phyloP scores from a whole-genome alignment of 306 rosid genomes.

The Hippophae tibetana region DNA sequence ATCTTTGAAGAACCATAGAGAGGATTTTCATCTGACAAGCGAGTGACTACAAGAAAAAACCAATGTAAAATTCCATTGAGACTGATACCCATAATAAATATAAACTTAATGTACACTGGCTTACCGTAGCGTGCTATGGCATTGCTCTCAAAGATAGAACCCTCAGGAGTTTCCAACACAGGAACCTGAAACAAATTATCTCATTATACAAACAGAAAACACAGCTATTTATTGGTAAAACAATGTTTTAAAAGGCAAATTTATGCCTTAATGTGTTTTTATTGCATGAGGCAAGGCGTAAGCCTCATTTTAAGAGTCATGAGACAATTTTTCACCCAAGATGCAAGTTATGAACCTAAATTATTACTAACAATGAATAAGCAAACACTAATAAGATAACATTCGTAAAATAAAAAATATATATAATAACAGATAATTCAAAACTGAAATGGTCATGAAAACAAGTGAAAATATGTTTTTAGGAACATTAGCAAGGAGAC shows the following conservation, averaged over 20 bases:
- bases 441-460: no score
- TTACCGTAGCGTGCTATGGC: slow-evolving; percentile 77
- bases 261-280: not conserved
- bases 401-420: not conserved
- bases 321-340: no score
- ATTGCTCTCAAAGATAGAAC: slow-evolving; percentile 70
- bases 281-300: not conserved
- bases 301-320: no score
- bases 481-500: no score
- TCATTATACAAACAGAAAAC: no score
- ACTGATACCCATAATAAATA: not conserved
- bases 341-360: no score
- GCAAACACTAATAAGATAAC: no score
- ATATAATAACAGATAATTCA: no score
- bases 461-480: no score
- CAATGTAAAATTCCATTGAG: not conserved
- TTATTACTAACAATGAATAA: no score
- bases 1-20: slow-evolving; percentile 52
- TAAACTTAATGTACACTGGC: not conserved
- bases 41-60: slow-evolving; percentile 45
- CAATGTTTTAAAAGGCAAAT: not conserved
- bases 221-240: no score
- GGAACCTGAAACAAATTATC: slow-evolving; percentile 37
- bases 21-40: slow-evolving; percentile 38
- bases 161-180: slow-evolving; percentile 68